phyloP scores from a whole-genome alignment of 805 yeast species.

The Candida sonorensis region DNA sequence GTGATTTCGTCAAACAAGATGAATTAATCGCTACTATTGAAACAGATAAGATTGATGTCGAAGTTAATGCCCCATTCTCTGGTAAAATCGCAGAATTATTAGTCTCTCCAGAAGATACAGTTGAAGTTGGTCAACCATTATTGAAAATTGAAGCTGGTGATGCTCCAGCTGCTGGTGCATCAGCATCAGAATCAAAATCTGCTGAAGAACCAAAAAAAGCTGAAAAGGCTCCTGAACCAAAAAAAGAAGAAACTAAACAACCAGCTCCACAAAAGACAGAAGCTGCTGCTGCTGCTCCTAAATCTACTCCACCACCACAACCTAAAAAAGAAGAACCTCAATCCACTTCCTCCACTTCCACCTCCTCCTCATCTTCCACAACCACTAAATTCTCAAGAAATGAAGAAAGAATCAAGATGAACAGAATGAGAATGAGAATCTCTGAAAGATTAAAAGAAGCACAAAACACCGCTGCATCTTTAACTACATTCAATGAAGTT shows the following conservation, averaged over 20 bases:
- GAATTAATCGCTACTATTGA: conserved; percentile 95
- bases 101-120: conserved; percentile 85
- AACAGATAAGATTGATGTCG: conserved; percentile 97
- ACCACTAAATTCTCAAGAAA: conserved; percentile 69
- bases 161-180: conserved; percentile 55
- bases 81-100: conserved; percentile 85
- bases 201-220: conserved; percentile 4
- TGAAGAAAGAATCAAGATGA: conserved; percentile 94
- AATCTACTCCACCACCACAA: too few relatives aligned
- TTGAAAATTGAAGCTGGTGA: conserved; percentile 77
- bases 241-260: conserved; percentile 12
- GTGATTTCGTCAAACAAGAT: conserved; percentile 81
- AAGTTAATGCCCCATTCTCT: conserved; percentile 88
- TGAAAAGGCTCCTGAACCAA: too few relatives aligned
- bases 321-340: not conserved
- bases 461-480: conserved; percentile 96
- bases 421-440: conserved; percentile 98
- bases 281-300: too few relatives aligned
- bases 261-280: conserved; percentile 17
- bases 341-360: too few relatives aligned
- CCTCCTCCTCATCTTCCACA: too few relatives aligned
- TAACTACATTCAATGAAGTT: conserved; percentile 96
- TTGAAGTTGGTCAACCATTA: conserved; percentile 90
- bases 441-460: conserved; percentile 99
- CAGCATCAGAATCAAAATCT: conserved; percentile 18